Percentiles rank a stretch among this genome's conserved stretches.
phyloP scores from a whole-genome alignment of 768 basidiomycete species.

The Phanerochaete sordida region DNA sequence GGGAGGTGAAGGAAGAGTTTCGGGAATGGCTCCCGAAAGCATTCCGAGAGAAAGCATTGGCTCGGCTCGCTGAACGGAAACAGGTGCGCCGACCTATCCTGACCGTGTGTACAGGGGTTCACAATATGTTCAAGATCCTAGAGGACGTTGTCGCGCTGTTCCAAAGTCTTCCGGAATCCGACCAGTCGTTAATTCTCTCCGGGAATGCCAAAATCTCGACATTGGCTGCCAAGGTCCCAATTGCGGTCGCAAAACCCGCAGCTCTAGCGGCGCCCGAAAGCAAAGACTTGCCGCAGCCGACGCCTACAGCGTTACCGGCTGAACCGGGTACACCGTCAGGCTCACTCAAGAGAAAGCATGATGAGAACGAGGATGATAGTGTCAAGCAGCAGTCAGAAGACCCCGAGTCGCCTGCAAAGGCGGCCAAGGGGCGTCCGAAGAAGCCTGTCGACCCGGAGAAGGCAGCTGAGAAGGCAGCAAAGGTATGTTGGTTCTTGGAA shows the following conservation, averaged over 20 bases:
- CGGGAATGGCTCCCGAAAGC: constrained; percentile 66
- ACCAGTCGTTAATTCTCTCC: constrained; percentile 25
- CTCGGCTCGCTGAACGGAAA: constrained; percentile 57
- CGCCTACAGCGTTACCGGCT: not conserved
- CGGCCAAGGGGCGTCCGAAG: constrained; percentile 38
- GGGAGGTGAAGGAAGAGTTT: constrained; percentile 70
- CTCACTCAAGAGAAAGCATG: not conserved
- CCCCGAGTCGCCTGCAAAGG: constrained; percentile 3
- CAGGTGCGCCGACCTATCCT: constrained; percentile 41
- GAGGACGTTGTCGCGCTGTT: constrained; percentile 52
- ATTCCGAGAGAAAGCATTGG: constrained; percentile 57
- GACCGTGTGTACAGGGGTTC: not conserved
- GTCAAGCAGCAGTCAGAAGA: constrained; percentile 26
- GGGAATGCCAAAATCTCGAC: not conserved
- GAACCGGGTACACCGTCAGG: not conserved
- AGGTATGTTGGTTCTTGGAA: constrained; percentile 42
- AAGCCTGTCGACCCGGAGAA: constrained; percentile 56
- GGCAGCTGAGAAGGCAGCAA: constrained; percentile 51
- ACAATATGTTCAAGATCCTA: constrained; percentile 45
- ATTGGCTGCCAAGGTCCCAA: not conserved
- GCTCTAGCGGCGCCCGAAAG: not conserved
- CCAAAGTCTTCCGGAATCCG: constrained; percentile 51
- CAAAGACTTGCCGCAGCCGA: not conserved
- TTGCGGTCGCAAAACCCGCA: too few species aligned
- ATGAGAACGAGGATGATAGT: constrained; percentile 15